These are phyloP conservation scores for Jaenimonas drosophilae DNA, from an alignment of 208 protist species.

Conservation along the genomic window DNA sequence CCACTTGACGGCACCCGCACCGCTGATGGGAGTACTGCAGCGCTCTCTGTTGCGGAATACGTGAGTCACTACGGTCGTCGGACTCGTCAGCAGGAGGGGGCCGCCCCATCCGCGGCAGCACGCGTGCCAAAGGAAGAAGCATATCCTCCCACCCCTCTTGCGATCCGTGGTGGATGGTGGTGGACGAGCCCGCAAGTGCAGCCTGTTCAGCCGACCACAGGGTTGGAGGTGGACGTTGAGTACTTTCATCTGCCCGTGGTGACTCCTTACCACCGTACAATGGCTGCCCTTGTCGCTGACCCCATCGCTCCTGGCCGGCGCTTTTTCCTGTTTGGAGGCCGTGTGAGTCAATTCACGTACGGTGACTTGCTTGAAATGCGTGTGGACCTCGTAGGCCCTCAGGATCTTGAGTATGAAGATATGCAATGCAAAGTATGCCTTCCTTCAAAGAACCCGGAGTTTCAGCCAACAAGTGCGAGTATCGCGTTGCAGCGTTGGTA, in stretches of 20 bases:
- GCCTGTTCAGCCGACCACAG: neutral
- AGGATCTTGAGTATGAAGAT: too few relatives aligned
- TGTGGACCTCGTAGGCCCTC: too few relatives aligned
- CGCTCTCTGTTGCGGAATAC: too few relatives aligned
- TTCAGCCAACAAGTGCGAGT: too few relatives aligned
- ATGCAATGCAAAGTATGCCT: too few relatives aligned
- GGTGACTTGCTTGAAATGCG: constrained; percentile 7
- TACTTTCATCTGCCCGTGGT: neutral
- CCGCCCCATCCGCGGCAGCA: neutral
- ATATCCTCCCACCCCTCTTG: neutral
- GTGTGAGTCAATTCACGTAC: constrained; percentile 9
- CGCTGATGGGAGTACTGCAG: too few relatives aligned
- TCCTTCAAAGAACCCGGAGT: too few relatives aligned
- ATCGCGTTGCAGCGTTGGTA: too few relatives aligned
- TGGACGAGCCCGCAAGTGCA: neutral
- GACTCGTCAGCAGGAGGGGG: neutral
- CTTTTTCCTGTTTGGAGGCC: constrained; percentile 23
- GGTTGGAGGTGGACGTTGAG: too few relatives aligned
- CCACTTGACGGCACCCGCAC: too few relatives aligned
- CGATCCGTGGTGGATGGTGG: neutral
- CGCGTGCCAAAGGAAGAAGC: neutral
- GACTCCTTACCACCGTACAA: constrained; percentile 11
- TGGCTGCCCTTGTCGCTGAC: constrained; percentile 17
- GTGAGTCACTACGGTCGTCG: neutral
- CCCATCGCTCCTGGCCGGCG: constrained; percentile 9